Evolutionary conservation across 2,329 filamentous ascomycete genomes (phyloP), one percentile per base, ranked within the genome.

Genomic region (Blumeriella jaapii): DNA sequence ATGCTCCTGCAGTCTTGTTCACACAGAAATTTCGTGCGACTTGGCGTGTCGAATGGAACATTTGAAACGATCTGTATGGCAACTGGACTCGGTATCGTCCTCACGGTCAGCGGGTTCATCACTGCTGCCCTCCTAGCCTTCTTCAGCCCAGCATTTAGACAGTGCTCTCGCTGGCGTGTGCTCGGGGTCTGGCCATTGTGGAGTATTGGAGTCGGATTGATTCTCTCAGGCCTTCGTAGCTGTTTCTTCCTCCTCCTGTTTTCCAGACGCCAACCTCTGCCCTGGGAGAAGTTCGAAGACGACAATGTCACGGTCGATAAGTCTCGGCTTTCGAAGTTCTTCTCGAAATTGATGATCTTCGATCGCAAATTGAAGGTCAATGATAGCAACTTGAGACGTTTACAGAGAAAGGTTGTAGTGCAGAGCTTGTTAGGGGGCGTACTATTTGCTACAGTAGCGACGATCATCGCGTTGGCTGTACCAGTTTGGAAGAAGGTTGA

Each of bases 381-480:
- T 51, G 64, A 66, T 38, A 45, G 51, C 17, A 54, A 62, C 29
- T 44, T 67, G 42, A 53, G 63, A 31, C 52, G 51, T 14, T 48
- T 67, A 35, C 64, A 67, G 52, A 51, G 57, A 39, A 62, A 61
- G 49, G 64, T 67, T 37, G 59, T 60, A 15, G 19, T 64, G 15
- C 3, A 79, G 45, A 76, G 72, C 6, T 59, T 82, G 1, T 57
- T 82, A 2, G 78, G 78, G 6, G 77, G 77, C 3, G 78, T 81
- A 74, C 78, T 73, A 2, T 73, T 77, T n/a, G 70, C 68, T 7
- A 65, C 80, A 16, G 71, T 85, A 0, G 78, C 82, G 6, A 79
- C 86, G 51, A 82, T 78, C 0, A 63, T 87, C 5, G 66, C 65
- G 39, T 54, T 66, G 17, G 61, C 61, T 29, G 31, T 66, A 40